These are phyloP conservation scores for Knoxdaviesia capensis DNA, from an alignment of 2,329 filamentous ascomycete genomes.

Conservation along the genomic window DNA sequence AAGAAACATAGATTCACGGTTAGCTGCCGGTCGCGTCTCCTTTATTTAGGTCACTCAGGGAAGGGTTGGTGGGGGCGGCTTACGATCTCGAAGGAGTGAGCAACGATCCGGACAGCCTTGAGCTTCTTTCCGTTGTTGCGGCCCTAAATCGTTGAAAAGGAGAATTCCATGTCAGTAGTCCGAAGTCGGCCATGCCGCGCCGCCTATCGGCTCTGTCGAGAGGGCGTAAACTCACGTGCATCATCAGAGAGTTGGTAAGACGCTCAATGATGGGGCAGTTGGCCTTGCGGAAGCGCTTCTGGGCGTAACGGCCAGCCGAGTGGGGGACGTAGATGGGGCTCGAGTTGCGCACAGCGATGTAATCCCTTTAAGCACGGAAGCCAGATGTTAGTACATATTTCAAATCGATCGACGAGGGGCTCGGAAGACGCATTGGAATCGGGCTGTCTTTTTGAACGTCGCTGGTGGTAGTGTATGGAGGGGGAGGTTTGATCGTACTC, in stretches of 20 bases:
- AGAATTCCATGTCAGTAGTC: neutral
- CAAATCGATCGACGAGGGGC: neutral
- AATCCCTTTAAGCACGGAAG: slow-evolving; percentile 47
- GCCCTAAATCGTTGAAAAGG: slow-evolving; percentile 99
- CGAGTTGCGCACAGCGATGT: slow-evolving; percentile 88
- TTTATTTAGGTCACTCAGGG: neutral
- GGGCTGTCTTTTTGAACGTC: neutral
- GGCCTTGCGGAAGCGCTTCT: slow-evolving; percentile 99
- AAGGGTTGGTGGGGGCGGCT: slow-evolving; percentile 20
- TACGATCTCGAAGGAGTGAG: slow-evolving; percentile 99
- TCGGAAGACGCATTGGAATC: no score
- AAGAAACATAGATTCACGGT: slow-evolving; percentile 7
- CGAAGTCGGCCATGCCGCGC: neutral
- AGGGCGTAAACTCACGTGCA: slow-evolving; percentile 40
- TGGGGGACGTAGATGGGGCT: slow-evolving; percentile 92
- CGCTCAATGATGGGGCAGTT: slow-evolving; percentile 99
- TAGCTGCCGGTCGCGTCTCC: slow-evolving; percentile 6
- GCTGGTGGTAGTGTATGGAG: neutral
- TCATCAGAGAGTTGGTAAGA: slow-evolving; percentile 99
- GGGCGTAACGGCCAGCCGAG: slow-evolving; percentile 94
- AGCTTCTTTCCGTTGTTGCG: slow-evolving; percentile 99
- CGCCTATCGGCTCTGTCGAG: no score
- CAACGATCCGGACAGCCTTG: slow-evolving; percentile 98
- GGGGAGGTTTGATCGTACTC: slow-evolving; percentile 43
- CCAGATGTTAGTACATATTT: neutral